Evolutionary conservation across 108 stramenopile genomes (phyloP), one percentile per base, ranked within the genome.

Genomic region (Parietichytrium sp.): DNA sequence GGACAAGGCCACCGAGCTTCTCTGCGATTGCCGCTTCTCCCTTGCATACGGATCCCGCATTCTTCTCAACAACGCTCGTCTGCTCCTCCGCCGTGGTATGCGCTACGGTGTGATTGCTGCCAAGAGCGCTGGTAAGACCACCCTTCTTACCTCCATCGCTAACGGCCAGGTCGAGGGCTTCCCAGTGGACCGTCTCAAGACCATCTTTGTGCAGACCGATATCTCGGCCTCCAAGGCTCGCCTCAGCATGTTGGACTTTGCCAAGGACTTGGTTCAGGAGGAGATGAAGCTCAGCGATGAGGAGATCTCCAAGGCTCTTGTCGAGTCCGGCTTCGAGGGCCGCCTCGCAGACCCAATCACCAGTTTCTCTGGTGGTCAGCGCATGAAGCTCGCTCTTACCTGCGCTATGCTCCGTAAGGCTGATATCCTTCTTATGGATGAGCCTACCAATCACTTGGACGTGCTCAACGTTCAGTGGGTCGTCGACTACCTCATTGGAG

Each of bases 401-500:
- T 92, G 96, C 83, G 96, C 96, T 49, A 98, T 97, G 98, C 95
- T 99, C 89, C 96, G 96, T 81, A 92, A 93, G 83, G 96, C 98
- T 4, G 98, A 99, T 89, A 97, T 99, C 85, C 91, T 99, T 47
- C 92, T 97, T 31, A 88, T 95, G 78, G 98, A 99, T 88, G 98
- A 99, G 86, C 98, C 98, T 49, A 99, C 98, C 47, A 98, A 98
- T 86, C 98, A 99, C 89, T 88, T 98, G 79, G 98, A 99, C 88
- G 98, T 99, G 51, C 97, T 97, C 90, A 98, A 98, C 87, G 97
- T 99, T 77, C 96, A 96, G 26, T 99, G 98, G 98, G 96, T 99
- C 52, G 98, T 97, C 92, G 95, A 93, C 85, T 99, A 98, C 94
- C 87, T 99, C 77, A 96, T 95, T 91, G 85, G 85, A 38, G 84